These are phyloP conservation scores for Pulveroboletus sp. DNA, from an alignment of 768 basidiomycete species.

Conservation along the genomic window DNA sequence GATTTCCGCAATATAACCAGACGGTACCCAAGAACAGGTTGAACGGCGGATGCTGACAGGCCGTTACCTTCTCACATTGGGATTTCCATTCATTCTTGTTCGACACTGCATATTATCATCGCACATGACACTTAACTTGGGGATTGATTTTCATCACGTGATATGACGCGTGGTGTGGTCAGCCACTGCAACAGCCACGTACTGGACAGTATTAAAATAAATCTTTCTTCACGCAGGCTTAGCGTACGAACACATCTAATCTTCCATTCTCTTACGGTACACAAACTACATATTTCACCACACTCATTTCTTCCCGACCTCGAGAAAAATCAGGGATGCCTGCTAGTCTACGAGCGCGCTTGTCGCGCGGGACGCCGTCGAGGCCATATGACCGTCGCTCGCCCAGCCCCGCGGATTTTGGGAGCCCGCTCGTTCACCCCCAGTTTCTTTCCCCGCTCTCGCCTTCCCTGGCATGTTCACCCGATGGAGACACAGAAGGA, in stretches of 20 bases:
- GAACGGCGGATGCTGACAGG: slow-evolving; percentile 29
- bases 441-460: too few relatives aligned
- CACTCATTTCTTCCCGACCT: slow-evolving; percentile 1
- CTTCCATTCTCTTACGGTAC: slow-evolving; percentile 12
- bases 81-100: too few relatives aligned
- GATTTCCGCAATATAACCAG: slow-evolving; percentile 39
- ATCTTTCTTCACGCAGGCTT: neutral
- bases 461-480: too few relatives aligned
- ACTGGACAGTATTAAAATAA: slow-evolving; percentile 5
- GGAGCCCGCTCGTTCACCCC: slow-evolving; percentile 10
- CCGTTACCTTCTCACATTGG: too few relatives aligned
- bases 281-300: slow-evolving; percentile 25
- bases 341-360: slow-evolving; percentile 12
- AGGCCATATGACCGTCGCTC: slow-evolving; percentile 23
- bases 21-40: slow-evolving; percentile 57
- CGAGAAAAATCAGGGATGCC: slow-evolving; percentile 16
- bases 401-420: too few relatives aligned
- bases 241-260: slow-evolving; percentile 21
- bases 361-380: slow-evolving; percentile 8
- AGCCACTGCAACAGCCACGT: slow-evolving; percentile 27
- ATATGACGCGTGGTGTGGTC: slow-evolving; percentile 19
- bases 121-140: too few relatives aligned
- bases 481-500: neutral
- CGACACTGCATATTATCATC: too few relatives aligned
- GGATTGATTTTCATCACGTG: slow-evolving; percentile 33